Evolutionary conservation across 2,329 filamentous ascomycete genomes (phyloP).

Genomic region (Aspergillus sp.): DNA sequence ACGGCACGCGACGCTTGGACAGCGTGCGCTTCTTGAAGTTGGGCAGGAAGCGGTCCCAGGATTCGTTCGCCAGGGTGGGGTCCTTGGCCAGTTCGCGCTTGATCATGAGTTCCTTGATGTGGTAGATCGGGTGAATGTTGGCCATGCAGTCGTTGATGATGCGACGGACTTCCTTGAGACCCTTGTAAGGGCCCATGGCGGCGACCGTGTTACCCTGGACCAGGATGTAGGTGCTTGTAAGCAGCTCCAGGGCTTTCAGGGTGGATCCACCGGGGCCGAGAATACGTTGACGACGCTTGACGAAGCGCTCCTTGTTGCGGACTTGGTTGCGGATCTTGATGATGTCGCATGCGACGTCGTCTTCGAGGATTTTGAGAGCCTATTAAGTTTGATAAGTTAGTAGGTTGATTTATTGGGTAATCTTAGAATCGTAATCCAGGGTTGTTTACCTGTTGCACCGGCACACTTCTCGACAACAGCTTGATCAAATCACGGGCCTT

Average conservation of each 20-base stretch:
- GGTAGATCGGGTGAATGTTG: constrained; percentile 87
- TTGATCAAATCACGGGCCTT: constrained; percentile 95
- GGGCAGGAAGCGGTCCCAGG: constrained; percentile 93
- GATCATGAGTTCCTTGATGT: constrained; percentile 95
- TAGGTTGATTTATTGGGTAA: too few species aligned
- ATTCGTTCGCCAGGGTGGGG: constrained; percentile 80
- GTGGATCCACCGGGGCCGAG: constrained; percentile 89
- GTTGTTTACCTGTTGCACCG: constrained; percentile 67
- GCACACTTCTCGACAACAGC: constrained; percentile 84
- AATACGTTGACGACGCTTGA: constrained; percentile 90
- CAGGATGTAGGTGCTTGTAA: constrained; percentile 88
- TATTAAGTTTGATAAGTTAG: constrained; percentile 19
- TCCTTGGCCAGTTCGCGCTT: constrained; percentile 90
- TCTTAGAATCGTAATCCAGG: not conserved
- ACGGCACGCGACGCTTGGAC: constrained; percentile 77
- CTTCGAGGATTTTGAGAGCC: constrained; percentile 90
- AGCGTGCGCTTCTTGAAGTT: constrained; percentile 95
- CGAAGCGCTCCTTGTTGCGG: constrained; percentile 90
- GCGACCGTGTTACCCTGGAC: constrained; percentile 96
- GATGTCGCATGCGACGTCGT: constrained; percentile 87
- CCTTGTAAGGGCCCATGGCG: constrained; percentile 89
- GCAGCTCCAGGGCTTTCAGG: constrained; percentile 86
- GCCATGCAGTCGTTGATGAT: constrained; percentile 95
- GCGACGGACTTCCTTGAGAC: constrained; percentile 85
- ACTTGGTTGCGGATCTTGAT: constrained; percentile 93